Conservation (phyloP, 2,329 filamentous ascomycete genomes). For the Fusarium ramigenum region DNA sequence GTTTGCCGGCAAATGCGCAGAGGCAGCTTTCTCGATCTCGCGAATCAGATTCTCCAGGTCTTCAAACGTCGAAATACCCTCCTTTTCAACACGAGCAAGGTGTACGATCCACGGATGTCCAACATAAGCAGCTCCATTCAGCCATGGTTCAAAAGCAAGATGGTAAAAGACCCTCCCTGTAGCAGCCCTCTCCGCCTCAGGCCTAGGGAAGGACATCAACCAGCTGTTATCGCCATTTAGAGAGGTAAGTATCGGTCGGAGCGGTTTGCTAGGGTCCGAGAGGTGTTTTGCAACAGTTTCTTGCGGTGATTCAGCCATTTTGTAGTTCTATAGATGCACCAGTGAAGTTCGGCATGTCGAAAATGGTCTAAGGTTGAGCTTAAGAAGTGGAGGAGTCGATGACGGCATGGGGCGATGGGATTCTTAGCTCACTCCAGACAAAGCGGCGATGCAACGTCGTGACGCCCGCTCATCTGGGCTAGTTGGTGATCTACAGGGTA, state of each 20-base stretch:
- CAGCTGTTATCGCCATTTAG: constrained; percentile 50
- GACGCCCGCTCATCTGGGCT: not conserved
- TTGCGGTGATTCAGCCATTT: not conserved
- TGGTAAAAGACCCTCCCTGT: constrained; percentile 44
- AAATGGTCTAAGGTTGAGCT: not conserved
- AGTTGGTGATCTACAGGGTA: not conserved
- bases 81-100: constrained; percentile 7
- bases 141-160: constrained; percentile 48
- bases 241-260: constrained; percentile 43
- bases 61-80: constrained; percentile 1
- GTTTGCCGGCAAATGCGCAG: not conserved
- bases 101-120: constrained; percentile 36
- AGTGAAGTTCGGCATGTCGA: not conserved
- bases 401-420: not conserved
- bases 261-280: not conserved
- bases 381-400: not conserved
- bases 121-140: constrained; percentile 39
- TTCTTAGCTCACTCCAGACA: not conserved
- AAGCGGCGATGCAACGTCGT: not conserved
- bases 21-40: constrained; percentile 32
- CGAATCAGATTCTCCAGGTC: constrained; percentile 25
- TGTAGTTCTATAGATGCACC: not conserved
- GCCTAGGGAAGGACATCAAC: constrained; percentile 48
- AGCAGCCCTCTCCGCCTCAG: constrained; percentile 29
- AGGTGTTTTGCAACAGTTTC: not conserved